These are phyloP conservation scores for Citrus cavaleriei DNA, from an alignment of 345 rosid species.

Conservation along the genomic window DNA sequence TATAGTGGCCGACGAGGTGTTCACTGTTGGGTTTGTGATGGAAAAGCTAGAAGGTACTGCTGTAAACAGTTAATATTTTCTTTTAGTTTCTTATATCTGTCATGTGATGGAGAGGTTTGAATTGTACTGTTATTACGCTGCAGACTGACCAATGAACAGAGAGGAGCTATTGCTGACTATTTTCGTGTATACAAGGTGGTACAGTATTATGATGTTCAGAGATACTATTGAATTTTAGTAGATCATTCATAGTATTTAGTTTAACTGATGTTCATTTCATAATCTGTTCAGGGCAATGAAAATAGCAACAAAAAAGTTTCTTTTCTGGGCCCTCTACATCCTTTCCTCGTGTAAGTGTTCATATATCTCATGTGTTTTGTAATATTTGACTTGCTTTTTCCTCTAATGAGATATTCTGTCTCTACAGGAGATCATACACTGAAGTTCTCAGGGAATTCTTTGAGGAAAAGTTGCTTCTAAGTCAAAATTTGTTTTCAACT, in stretches of 20 bases:
- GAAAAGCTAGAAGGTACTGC: slow-evolving; percentile 79
- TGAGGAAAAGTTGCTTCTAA: slow-evolving; percentile 64
- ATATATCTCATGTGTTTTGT: slow-evolving; percentile 5
- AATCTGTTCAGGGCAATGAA: slow-evolving; percentile 65
- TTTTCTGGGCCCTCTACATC: slow-evolving; percentile 76
- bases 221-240: not conserved
- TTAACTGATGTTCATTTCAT: slow-evolving; percentile 8
- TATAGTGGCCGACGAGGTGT: slow-evolving; percentile 96
- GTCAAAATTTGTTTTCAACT: slow-evolving; percentile 58
- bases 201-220: not conserved
- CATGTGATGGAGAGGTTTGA: not conserved
- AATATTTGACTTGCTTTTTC: not conserved
- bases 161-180: slow-evolving; percentile 87
- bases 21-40: slow-evolving; percentile 98
- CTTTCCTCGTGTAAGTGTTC: slow-evolving; percentile 75
- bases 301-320: slow-evolving; percentile 72
- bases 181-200: slow-evolving; percentile 79
- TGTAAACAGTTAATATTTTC: not conserved
- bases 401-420: slow-evolving; percentile 9
- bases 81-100: not conserved
- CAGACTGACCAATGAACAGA: slow-evolving; percentile 88
- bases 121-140: slow-evolving; percentile 8
- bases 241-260: not conserved
- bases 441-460: slow-evolving; percentile 69
- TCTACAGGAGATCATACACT: slow-evolving; percentile 77